Evolutionary conservation across 2,329 filamentous ascomycete genomes (phyloP).

Genomic region (Pseudocercospora macadamiae): DNA sequence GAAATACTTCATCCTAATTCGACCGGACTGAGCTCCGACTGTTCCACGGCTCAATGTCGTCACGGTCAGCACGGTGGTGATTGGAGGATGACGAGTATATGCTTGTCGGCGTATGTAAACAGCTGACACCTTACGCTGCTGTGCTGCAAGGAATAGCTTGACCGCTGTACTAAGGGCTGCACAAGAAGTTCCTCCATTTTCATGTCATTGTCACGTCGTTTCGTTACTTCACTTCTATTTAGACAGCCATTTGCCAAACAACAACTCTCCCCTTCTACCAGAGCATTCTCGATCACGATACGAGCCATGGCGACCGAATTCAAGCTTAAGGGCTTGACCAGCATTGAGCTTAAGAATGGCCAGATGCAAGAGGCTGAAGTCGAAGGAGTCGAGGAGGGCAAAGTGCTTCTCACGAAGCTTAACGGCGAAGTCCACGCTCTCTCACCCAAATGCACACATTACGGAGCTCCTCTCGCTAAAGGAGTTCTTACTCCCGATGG

Average conservation of each 20-base stretch:
- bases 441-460: constrained; percentile 84
- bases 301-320: constrained; percentile 51
- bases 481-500: constrained; percentile 83
- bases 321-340: constrained; percentile 74
- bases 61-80: too few species aligned
- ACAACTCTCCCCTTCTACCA: not conserved
- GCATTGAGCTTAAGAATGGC: constrained; percentile 73
- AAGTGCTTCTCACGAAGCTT: constrained; percentile 82
- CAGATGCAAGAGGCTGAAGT: constrained; percentile 90
- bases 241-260: not conserved
- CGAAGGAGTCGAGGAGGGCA: constrained; percentile 82
- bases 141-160: not conserved
- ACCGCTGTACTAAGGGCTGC: not conserved
- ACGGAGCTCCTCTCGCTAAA: constrained; percentile 85
- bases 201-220: constrained; percentile 19
- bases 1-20: too few species aligned
- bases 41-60: too few species aligned
- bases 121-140: not conserved
- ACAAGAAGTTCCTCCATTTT: not conserved
- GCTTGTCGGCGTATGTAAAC: constrained; percentile 1
- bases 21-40: too few species aligned
- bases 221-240: constrained; percentile 3
- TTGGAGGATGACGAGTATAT: constrained; percentile 7
- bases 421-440: constrained; percentile 77
- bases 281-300: constrained; percentile 28